Percentiles rank a stretch among this genome's conserved stretches.
Evolutionary conservation across 1,139 yeast genomes (phyloP).

Genomic region (Maudiozyma humilis): DNA sequence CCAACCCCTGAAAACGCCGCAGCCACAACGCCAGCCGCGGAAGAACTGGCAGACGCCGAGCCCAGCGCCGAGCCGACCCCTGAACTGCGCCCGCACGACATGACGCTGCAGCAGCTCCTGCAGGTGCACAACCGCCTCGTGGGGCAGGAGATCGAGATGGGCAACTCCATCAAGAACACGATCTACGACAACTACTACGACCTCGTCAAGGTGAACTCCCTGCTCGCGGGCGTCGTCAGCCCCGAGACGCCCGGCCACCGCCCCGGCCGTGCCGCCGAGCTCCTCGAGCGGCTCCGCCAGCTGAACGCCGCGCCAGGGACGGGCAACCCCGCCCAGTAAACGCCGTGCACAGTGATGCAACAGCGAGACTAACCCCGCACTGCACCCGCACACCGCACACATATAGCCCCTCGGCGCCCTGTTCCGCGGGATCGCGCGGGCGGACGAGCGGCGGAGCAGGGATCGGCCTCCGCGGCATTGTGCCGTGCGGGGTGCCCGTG

Average conservation of each 20-base stretch:
- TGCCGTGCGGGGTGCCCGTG: no score
- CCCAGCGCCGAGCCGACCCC: background rate
- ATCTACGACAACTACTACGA: slow-evolving; percentile 47
- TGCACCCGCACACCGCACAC: no score
- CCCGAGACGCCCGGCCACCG: background rate
- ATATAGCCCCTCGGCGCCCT: no score
- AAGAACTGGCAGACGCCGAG: background rate
- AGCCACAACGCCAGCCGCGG: background rate
- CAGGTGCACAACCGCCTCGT: slow-evolving; percentile 36
- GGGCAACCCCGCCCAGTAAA: slow-evolving; percentile 1
- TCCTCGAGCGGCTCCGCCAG: slow-evolving; percentile 2
- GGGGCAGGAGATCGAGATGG: slow-evolving; percentile 37
- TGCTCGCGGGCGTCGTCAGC: background rate
- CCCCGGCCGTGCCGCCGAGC: background rate
- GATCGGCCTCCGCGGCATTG: no score
- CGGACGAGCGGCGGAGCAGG: no score
- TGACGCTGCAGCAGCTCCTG: slow-evolving; percentile 35
- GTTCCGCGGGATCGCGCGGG: no score
- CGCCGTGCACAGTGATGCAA: no score
- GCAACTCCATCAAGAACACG: slow-evolving; percentile 41
- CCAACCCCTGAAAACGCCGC: background rate
- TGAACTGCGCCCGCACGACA: slow-evolving; percentile 23
- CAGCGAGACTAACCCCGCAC: background rate
- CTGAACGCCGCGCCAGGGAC: background rate
- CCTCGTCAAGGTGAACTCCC: slow-evolving; percentile 30